A percentile compares a stretch with the other conserved stretches of the same genome.
phyloP scores from a whole-genome alignment of 108 stramenopile genomes.

The Nitzschia sp. region DNA sequence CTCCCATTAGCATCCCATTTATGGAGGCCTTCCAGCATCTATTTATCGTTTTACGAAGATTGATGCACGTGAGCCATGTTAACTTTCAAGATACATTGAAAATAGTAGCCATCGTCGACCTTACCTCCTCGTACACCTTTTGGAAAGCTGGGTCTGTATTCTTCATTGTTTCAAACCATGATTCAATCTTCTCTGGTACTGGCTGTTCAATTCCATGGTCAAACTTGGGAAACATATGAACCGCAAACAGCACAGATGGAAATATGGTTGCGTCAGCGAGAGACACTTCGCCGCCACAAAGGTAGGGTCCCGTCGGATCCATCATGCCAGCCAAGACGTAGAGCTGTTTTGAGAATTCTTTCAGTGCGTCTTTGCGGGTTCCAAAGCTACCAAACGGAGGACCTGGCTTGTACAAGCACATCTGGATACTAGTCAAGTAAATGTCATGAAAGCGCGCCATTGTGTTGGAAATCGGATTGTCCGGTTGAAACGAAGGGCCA shows the following conservation, averaged over 20 bases:
- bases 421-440: constrained; percentile 92
- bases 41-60: too few species aligned
- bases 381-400: constrained; percentile 85
- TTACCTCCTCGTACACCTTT: constrained; percentile 79
- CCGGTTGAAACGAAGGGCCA: constrained; percentile 85
- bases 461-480: constrained; percentile 76
- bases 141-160: constrained; percentile 57
- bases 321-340: constrained; percentile 61
- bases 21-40: constrained; percentile 42
- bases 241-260: constrained; percentile 84
- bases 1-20: constrained; percentile 68
- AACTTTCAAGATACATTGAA: too few species aligned
- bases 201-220: constrained; percentile 36
- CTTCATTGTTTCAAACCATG: constrained; percentile 70
- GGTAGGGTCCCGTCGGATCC: constrained; percentile 47
- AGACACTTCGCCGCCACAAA: constrained; percentile 89
- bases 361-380: constrained; percentile 76
- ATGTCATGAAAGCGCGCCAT: constrained; percentile 92
- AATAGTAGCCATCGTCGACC: too few species aligned
- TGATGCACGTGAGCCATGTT: too few species aligned
- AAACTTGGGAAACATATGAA: constrained; percentile 92
- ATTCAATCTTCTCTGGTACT: constrained; percentile 55
- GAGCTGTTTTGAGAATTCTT: constrained; percentile 74
- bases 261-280: constrained; percentile 93
- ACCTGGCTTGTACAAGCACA: constrained; percentile 84